Percentiles rank a stretch among this genome's conserved stretches.
phyloP scores from a whole-genome alignment of 225 moss, liverwort and hornwort genomes.

The Sphagnum tenellum region DNA sequence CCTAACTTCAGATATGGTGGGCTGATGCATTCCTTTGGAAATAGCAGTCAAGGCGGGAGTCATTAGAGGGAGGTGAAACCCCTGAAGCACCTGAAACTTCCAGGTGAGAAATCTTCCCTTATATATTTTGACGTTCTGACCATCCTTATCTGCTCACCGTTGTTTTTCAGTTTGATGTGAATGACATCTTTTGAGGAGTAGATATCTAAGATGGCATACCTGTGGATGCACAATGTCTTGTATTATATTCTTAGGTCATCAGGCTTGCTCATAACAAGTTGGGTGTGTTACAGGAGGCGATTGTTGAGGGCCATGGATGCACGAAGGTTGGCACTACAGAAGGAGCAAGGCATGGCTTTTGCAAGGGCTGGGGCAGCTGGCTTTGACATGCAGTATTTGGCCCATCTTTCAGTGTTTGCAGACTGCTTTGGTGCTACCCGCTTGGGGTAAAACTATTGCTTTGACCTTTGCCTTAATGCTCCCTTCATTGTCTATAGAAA shows the following conservation, averaged over 20 bases:
- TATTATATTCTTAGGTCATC: too few relatives aligned
- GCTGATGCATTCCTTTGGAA: too few relatives aligned
- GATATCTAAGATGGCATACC: too few relatives aligned
- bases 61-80: conserved; percentile 69
- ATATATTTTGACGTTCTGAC: too few relatives aligned
- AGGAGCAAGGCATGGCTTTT: conserved; percentile 95
- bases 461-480: too few relatives aligned
- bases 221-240: too few relatives aligned
- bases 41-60: conserved; percentile 68
- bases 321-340: conserved; percentile 78
- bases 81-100: conserved; percentile 72
- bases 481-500: too few relatives aligned
- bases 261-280: too few relatives aligned
- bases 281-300: conserved; percentile 43
- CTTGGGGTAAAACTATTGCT: conserved; percentile 39
- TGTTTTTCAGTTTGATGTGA: too few relatives aligned
- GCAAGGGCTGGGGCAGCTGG: conserved; percentile 94
- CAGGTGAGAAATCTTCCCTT: conserved; percentile 29
- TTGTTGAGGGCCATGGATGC: conserved; percentile 96
- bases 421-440: conserved; percentile 86
- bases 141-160: too few relatives aligned
- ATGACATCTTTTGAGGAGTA: too few relatives aligned
- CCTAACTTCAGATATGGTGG: too few relatives aligned
- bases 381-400: conserved; percentile 92
- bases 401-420: conserved; percentile 85